Evolutionary conservation across 345 rosid species (phyloP), one percentile per base, ranked within the genome.

Genomic region (Heritiera littoralis): DNA sequence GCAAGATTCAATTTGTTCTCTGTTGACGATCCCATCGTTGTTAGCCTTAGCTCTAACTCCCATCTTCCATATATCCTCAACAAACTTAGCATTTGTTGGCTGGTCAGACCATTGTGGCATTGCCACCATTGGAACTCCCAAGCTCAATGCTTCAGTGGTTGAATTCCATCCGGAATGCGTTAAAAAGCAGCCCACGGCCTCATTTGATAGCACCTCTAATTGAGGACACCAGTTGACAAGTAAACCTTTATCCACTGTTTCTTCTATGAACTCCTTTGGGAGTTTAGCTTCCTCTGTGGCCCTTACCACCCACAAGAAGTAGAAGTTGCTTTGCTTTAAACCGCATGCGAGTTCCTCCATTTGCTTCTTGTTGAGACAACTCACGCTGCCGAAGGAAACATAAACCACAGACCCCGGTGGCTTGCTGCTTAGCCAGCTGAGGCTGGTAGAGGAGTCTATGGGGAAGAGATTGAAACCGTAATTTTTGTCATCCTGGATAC

Each of bases 191-290:
- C 92, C 86, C 0, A 80, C 70, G 0, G 91, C 82, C 17, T 61
- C 74, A 43, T 89, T 89, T 1, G 89, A 85, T 55, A 90, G 82
- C 49, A 89, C 89, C 70, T 87, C 81, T 48, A 87, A 74, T 15
- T 89, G 94, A 68, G 83, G 85, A 64, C 91, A 81, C 94, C 94
- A 89, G 2, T 10, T 84, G 51, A 89, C 88, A 45, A 90, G 66
- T 68, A 23, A 89, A 8, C 89, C 89, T 58, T 77, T 81, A 54
- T 3, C 81, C 86, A 28, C 72, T 48, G 9, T 46, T 45, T 83
- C 89, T 30, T 81, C 82, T 11, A 13, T n/a, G 78, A 87, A 80
- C 9, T 73, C 69, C n/a, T 7, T 61, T 3, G 89, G 92, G 61
- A 89, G 87, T 78, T 85, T 89, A 9, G 67, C 41, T 41, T 74